Evolutionary conservation across 495 filamentous ascomycete species (phyloP).

Genomic region (Penicillium longicatenatum): DNA sequence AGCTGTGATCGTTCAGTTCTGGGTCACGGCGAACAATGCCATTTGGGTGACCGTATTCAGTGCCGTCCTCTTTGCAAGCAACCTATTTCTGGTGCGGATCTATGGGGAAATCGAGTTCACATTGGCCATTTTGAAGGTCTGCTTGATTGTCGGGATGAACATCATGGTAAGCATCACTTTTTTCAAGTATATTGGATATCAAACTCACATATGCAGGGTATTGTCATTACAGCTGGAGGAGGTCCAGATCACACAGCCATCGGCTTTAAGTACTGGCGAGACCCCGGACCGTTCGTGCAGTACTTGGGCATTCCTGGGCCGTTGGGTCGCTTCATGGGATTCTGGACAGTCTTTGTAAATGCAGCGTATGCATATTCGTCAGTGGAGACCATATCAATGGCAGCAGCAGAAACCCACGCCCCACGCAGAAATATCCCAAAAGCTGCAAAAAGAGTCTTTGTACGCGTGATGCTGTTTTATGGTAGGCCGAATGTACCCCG

Average conservation of each 20-base stretch:
- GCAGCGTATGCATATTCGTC: conserved; percentile 75
- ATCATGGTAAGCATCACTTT: conserved; percentile 31
- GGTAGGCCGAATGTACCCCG: conserved; percentile 35
- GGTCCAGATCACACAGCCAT: conserved; percentile 16
- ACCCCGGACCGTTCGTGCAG: conserved; percentile 25
- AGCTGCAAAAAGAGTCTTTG: conserved; percentile 74
- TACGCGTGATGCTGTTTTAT: conserved; percentile 68
- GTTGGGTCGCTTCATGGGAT: conserved; percentile 59
- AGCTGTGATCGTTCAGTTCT: conserved; percentile 51
- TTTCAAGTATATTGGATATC: neutral
- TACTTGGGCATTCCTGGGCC: conserved; percentile 17
- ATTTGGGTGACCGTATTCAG: conserved; percentile 48
- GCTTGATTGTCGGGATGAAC: conserved; percentile 48
- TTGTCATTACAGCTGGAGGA: conserved; percentile 43
- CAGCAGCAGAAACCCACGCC: conserved; percentile 62
- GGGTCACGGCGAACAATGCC: conserved; percentile 34
- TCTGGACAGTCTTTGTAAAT: conserved; percentile 69
- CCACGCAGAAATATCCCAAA: conserved; percentile 70
- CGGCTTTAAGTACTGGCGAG: conserved; percentile 21
- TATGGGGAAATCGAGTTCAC: conserved; percentile 48
- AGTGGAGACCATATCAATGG: conserved; percentile 64
- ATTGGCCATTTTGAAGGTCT: conserved; percentile 42
- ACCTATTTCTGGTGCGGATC: conserved; percentile 39
- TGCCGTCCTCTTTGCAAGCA: conserved; percentile 44
- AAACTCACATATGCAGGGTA: conserved; percentile 12